A percentile compares a stretch with the other conserved stretches of the same genome.
Conservation (phyloP, 1,284 basidiomycete genomes). For the Cryptococcus sp. region DNA sequence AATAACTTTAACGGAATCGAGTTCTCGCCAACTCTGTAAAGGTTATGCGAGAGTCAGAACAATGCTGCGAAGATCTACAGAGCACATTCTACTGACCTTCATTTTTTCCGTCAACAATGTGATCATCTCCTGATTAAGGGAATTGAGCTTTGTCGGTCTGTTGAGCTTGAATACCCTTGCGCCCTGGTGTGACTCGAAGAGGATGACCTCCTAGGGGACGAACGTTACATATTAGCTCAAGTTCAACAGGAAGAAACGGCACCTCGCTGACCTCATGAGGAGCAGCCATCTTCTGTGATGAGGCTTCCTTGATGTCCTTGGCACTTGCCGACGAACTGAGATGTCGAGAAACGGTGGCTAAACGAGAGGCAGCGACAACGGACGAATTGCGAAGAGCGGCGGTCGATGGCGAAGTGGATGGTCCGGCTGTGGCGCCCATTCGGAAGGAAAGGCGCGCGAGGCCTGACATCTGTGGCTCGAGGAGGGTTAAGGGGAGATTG, state of each 20-base stretch:
- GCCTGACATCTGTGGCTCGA: constrained; percentile 19
- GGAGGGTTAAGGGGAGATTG: too few species aligned
- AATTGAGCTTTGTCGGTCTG: constrained; percentile 80
- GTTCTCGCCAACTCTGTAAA: constrained; percentile 72
- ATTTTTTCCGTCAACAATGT: constrained; percentile 62
- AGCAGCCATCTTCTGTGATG: constrained; percentile 13
- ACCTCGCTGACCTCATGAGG: constrained; percentile 9
- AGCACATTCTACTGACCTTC: constrained; percentile 27
- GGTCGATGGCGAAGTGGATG: constrained; percentile 6
- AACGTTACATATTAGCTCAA: neutral
- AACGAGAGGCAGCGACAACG: constrained; percentile 21
- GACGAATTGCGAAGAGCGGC: neutral
- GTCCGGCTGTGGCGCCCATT: constrained; percentile 22
- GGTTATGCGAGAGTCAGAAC: neutral
- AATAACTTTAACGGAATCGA: constrained; percentile 72
- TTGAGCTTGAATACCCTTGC: constrained; percentile 54
- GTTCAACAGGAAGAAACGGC: neutral
- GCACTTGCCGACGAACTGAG: constrained; percentile 25
- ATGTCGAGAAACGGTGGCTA: constrained; percentile 37
- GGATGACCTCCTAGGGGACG: constrained; percentile 23
- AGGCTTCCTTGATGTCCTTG: constrained; percentile 2
- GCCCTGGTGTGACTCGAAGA: constrained; percentile 29
- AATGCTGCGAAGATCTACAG: neutral
- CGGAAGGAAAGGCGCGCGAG: constrained; percentile 26
- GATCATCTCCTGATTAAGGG: constrained; percentile 83